Conservation (phyloP, 371 early-diverging fungal species). For the Nosema granulosis region DNA sequence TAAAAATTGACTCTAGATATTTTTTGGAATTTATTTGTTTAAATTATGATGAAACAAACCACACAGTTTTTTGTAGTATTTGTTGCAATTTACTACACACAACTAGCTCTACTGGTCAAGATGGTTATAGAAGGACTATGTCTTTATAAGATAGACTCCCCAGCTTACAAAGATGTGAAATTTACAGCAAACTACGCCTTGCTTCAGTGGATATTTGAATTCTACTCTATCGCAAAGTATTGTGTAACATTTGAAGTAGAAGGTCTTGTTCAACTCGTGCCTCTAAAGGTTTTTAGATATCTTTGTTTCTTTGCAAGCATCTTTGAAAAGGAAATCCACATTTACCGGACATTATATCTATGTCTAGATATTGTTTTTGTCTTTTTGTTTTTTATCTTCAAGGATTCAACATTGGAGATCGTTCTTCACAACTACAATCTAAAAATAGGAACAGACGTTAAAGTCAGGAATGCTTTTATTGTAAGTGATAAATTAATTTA, state of each 20-base stretch:
- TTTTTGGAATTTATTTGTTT: no score
- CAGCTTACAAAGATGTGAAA: background rate
- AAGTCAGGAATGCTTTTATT: background rate
- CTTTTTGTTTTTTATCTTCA: background rate
- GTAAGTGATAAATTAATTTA: background rate
- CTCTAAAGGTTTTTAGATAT: background rate
- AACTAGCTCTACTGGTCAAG: background rate
- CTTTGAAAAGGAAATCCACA: background rate
- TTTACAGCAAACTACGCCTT: background rate
- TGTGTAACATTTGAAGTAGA: background rate
- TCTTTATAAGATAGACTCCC: background rate
- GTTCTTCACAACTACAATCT: background rate
- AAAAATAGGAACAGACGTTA: background rate
- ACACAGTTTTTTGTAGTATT: background rate
- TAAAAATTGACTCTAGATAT: no score
- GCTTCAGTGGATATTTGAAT: background rate
- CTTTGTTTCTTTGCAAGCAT: background rate
- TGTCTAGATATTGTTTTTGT: background rate
- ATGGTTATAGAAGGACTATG: background rate
- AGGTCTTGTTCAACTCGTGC: background rate
- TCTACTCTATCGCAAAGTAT: background rate
- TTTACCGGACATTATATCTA: background rate
- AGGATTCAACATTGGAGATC: background rate
- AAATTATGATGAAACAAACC: background rate
- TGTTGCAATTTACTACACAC: background rate